These are phyloP conservation scores for Pichia sp. DNA, from an alignment of 1,139 yeast genomes.

Conservation along the genomic window DNA sequence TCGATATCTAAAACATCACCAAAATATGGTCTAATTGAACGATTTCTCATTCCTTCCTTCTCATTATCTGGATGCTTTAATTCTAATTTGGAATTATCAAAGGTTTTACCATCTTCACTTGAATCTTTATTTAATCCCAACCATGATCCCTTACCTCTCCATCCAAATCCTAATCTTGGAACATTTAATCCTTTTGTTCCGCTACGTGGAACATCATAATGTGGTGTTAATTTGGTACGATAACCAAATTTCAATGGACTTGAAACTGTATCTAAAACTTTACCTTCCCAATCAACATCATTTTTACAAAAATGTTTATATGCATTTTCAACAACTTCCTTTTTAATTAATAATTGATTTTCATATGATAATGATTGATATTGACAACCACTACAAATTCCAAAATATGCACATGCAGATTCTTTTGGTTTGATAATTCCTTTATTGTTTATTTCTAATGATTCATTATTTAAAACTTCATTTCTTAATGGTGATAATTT, in stretches of 20 bases:
- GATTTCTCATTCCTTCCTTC: slow-evolving; percentile 9
- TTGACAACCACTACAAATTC: slow-evolving; percentile 88
- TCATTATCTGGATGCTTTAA: slow-evolving; percentile 6
- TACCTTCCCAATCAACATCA: slow-evolving; percentile 18
- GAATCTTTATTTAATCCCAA: slow-evolving; percentile 17
- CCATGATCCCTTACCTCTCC: slow-evolving; percentile 73
- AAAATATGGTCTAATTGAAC: slow-evolving; percentile 24
- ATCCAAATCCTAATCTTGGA: slow-evolving; percentile 86
- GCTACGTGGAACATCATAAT: slow-evolving; percentile 72
- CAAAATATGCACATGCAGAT: slow-evolving; percentile 61
- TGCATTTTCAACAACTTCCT: slow-evolving; percentile 73
- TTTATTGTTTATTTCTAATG: not conserved
- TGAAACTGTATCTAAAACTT: slow-evolving; percentile 58
- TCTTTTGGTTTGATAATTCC: slow-evolving; percentile 21
- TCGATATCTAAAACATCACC: slow-evolving; percentile 71
- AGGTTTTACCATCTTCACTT: slow-evolving; percentile 5
- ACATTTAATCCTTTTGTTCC: slow-evolving; percentile 27
- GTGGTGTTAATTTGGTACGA: slow-evolving; percentile 93
- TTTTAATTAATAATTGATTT: slow-evolving; percentile 66
- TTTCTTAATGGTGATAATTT: slow-evolving; percentile 40
- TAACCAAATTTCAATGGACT: slow-evolving; percentile 75
- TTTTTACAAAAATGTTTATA: slow-evolving; percentile 50
- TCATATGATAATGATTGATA: slow-evolving; percentile 73
- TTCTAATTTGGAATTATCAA: slow-evolving; percentile 5
- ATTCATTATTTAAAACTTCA: slow-evolving; percentile 32